Evolutionary conservation across 2,329 filamentous ascomycete species (phyloP).

Genomic region (Diaporthe sp.): DNA sequence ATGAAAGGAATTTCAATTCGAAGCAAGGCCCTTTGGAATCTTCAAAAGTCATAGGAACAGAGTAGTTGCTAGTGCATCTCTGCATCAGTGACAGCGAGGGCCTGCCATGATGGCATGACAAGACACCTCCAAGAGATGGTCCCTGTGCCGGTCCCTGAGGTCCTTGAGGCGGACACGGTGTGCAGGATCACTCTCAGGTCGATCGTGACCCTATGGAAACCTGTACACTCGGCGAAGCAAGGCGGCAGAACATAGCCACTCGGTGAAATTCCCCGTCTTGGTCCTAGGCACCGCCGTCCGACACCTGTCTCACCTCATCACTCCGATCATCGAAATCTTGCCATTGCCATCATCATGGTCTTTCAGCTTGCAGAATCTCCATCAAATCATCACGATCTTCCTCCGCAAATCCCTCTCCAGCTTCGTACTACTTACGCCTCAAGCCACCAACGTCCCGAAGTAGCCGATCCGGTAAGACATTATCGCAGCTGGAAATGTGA

Average conservation of each 20-base stretch:
- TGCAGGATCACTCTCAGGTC: no score
- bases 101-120: not conserved
- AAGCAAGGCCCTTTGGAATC: not conserved
- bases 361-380: not conserved
- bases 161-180: no score
- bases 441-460: not conserved
- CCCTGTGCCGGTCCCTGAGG: no score
- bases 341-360: not conserved
- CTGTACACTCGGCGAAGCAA: not conserved
- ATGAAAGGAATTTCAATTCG: not conserved
- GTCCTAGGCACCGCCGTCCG: not conserved
- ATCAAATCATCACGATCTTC: not conserved
- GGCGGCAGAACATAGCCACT: not conserved
- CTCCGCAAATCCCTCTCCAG: not conserved
- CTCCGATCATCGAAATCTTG: not conserved
- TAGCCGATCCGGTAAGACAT: not conserved
- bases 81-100: no score
- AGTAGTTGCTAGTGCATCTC: not conserved
- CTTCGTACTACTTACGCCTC: not conserved
- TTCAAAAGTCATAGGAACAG: not conserved
- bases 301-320: not conserved
- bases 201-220: not conserved
- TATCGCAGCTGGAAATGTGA: no score
- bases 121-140: not conserved
- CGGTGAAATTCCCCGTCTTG: not conserved